Base-by-base conservation (phyloP, 768 basidiomycete genomes). In the Naganishia randhawae region DNA sequence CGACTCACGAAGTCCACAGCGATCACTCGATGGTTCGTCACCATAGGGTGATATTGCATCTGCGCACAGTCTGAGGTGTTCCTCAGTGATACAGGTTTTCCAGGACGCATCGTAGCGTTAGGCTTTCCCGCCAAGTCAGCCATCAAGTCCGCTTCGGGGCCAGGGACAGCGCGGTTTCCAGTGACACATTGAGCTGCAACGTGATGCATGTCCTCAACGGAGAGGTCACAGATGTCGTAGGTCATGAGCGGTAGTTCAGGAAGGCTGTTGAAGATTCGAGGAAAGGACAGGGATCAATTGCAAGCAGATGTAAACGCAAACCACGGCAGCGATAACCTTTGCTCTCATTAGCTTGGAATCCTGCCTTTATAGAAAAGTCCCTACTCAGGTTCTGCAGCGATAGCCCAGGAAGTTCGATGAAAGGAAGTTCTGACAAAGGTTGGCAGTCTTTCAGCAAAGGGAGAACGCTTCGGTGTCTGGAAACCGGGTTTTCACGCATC, bases 1-100 rank as follows among this genome's bases (percentile, higher is more conserved):
- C 16, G 35, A 33, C 66, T 48, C 37, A 67, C 66, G 32, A 67
- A 67, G 31, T 67, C 66, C 11, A 67, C 48, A 5, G 66, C 66
- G 10, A 67, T 67, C 39, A 67, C 66, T 10, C 66, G 37, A 16
- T 33, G 16, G 42, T 67, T 67, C 52, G 32, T 50, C 10, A 53
- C 4, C 19, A 19, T 17, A 27, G 51, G 65, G 5, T n/a, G 7
- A 4, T 16, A 25, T 53, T 31, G 27, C 53, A 39, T 14, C n/a
- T 41, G 9, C 22, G 25, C 22, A 39, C 27, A 19, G 14, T 39
- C 27, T 19, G 9, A 16, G 32, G 29, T 29, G 10, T 32, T 3
- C 10, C 5, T 32, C n/a, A 3, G 32, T 7, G 9, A 19, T 11
- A 39, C 51, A 3, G 3, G 45, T 3, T n/a, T n/a, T n/a, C n/a